A percentile compares a stretch with the other conserved stretches of the same genome.
Conservation (phyloP, 352 stramenopile species). For the Phytophthora citrophthora region DNA sequence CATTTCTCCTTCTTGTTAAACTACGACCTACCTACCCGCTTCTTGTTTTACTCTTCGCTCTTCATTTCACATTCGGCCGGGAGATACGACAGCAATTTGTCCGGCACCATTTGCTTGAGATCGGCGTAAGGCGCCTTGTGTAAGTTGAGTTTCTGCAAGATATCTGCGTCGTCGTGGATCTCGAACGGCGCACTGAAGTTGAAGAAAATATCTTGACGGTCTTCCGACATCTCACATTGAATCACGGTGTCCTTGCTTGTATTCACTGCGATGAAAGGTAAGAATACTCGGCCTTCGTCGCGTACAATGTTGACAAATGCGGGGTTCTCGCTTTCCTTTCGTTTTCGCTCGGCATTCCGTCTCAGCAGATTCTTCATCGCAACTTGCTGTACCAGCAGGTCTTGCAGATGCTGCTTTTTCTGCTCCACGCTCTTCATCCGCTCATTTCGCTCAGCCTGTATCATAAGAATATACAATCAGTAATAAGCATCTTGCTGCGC, state of each 20-base stretch:
- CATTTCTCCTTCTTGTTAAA: constrained; percentile 22
- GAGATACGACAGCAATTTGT: constrained; percentile 79
- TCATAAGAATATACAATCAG: too few relatives aligned
- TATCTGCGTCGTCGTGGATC: constrained; percentile 98
- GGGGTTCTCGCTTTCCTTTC: constrained; percentile 47
- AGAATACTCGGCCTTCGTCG: constrained; percentile 89
- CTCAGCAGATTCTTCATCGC: constrained; percentile 94
- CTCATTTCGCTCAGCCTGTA: constrained; percentile 74
- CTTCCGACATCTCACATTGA: constrained; percentile 97
- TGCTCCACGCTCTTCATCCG: constrained; percentile 84
- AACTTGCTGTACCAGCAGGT: constrained; percentile 94
- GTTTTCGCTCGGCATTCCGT: constrained; percentile 82
- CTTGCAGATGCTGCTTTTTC: constrained; percentile 92
- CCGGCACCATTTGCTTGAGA: constrained; percentile 73
- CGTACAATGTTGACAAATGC: constrained; percentile 32
- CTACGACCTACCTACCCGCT: constrained; percentile 22
- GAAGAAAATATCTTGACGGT: constrained; percentile 96
- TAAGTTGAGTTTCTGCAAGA: constrained; percentile 94
- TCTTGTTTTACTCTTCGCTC: constrained; percentile 53
- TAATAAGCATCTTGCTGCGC: not conserved
- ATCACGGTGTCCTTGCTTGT: constrained; percentile 94
- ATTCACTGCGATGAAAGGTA: constrained; percentile 98
- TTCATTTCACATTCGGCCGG: constrained; percentile 83
- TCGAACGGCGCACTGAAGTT: constrained; percentile 97
- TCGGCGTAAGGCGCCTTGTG: constrained; percentile 78